Conservation (phyloP, 768 basidiomycete species). For the Ramaria sp. region DNA sequence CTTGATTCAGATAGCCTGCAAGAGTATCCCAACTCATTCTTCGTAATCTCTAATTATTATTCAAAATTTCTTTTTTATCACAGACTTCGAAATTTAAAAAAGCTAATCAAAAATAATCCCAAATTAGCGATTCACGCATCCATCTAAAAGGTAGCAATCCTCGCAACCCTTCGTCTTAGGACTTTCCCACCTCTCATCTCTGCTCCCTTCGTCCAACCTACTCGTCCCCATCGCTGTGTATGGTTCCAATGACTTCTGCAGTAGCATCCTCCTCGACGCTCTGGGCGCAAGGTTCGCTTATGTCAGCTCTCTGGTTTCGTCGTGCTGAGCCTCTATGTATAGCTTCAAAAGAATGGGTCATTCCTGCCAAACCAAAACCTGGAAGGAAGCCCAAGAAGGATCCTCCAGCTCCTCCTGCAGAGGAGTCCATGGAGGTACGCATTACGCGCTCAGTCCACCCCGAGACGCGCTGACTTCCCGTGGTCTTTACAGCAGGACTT, state of each 20-base stretch:
- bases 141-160: conserved; percentile 23
- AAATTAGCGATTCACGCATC: conserved; percentile 2
- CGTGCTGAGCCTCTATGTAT: conserved; percentile 3
- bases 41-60: neutral
- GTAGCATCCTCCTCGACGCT: conserved; percentile 44
- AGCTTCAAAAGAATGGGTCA: conserved; percentile 89
- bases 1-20: neutral
- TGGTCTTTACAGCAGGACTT: conserved; percentile 29
- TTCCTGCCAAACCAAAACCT: conserved; percentile 78
- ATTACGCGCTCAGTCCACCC: conserved; percentile 9
- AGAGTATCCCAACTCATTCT: neutral
- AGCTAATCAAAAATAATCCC: conserved; percentile 5
- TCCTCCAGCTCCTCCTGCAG: conserved; percentile 18
- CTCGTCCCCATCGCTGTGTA: conserved; percentile 16
- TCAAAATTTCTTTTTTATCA: neutral
- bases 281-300: conserved; percentile 61
- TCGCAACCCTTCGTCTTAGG: conserved; percentile 17
- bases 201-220: conserved; percentile 15
- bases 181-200: conserved; percentile 8
- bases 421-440: conserved; percentile 41
- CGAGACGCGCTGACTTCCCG: conserved; percentile 1
- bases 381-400: conserved; percentile 84
- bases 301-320: conserved; percentile 4
- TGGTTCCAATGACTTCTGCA: conserved; percentile 13
- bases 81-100: neutral